These are phyloP conservation scores for Teratosphaeria viscida DNA, from an alignment of 2,329 filamentous ascomycete genomes.

Conservation along the genomic window DNA sequence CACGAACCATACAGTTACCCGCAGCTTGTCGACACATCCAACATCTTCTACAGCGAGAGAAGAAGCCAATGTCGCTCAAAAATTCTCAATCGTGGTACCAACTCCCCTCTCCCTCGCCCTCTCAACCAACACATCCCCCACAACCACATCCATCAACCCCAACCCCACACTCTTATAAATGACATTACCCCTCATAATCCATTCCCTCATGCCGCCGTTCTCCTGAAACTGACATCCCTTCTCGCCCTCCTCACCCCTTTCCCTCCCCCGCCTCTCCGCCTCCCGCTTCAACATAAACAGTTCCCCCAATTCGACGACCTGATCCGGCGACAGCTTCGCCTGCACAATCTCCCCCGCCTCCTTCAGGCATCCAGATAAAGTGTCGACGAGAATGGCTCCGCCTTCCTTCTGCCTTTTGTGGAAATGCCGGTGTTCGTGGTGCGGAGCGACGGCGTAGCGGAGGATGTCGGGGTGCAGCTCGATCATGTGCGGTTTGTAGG, in stretches of 20 bases:
- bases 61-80: background rate
- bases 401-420: constrained; percentile 53
- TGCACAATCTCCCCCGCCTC: constrained; percentile 83
- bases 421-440: constrained; percentile 46
- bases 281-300: constrained; percentile 55
- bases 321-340: constrained; percentile 58
- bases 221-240: constrained; percentile 24
- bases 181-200: constrained; percentile 51
- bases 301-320: constrained; percentile 82
- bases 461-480: constrained; percentile 74
- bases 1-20: too few relatives aligned
- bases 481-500: constrained; percentile 62
- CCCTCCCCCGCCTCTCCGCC: constrained; percentile 28
- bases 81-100: constrained; percentile 42
- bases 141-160: constrained; percentile 58
- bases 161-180: constrained; percentile 61
- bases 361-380: constrained; percentile 64
- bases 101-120: constrained; percentile 46
- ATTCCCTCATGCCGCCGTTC: constrained; percentile 40
- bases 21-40: too few relatives aligned
- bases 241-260: constrained; percentile 16
- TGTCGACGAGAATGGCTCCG: constrained; percentile 53
- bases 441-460: constrained; percentile 47
- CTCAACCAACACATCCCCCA: constrained; percentile 47
- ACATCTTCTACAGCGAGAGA: too few relatives aligned